Evolutionary conservation across 768 basidiomycete species (phyloP).

Genomic region (Hortiboletus campestris): DNA sequence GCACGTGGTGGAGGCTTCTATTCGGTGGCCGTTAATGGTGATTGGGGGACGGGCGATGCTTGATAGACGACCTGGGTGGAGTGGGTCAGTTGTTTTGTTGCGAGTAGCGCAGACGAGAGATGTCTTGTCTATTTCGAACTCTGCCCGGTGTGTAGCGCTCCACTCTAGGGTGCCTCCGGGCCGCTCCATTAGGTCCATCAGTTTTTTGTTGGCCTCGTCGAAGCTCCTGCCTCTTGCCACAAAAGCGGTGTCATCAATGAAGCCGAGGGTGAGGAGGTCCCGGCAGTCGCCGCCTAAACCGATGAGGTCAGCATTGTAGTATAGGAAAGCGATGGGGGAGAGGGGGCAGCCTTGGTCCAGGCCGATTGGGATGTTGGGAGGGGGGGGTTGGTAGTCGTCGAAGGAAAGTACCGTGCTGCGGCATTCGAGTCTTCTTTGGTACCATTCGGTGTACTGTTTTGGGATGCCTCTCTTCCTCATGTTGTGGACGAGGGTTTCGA

Average conservation of each 20-base stretch:
- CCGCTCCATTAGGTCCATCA: neutral
- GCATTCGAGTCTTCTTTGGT: neutral
- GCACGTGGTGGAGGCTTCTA: neutral
- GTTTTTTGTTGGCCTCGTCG: neutral
- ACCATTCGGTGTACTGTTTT: constrained; percentile 4
- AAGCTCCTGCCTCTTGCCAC: neutral
- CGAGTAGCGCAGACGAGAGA: neutral
- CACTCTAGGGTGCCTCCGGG: neutral
- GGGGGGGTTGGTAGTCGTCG: constrained; percentile 22
- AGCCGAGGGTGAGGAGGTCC: neutral
- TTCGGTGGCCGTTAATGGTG: neutral
- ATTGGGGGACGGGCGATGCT: too few species aligned
- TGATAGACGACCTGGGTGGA: too few species aligned
- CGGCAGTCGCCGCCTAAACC: neutral
- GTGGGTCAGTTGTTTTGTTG: neutral
- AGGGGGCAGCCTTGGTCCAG: constrained; percentile 34
- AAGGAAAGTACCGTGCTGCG: constrained; percentile 13
- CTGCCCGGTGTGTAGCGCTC: neutral
- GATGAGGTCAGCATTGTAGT: constrained; percentile 30
- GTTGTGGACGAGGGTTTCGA: neutral
- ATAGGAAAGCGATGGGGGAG: constrained; percentile 25
- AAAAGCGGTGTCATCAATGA: neutral
- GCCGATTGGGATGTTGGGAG: constrained; percentile 20
- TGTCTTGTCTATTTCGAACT: neutral
- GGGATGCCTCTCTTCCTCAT: neutral